Evolutionary conservation across 805 yeast species (phyloP), one percentile per base, ranked within the genome.

Genomic region (Ogataea allantospora): DNA sequence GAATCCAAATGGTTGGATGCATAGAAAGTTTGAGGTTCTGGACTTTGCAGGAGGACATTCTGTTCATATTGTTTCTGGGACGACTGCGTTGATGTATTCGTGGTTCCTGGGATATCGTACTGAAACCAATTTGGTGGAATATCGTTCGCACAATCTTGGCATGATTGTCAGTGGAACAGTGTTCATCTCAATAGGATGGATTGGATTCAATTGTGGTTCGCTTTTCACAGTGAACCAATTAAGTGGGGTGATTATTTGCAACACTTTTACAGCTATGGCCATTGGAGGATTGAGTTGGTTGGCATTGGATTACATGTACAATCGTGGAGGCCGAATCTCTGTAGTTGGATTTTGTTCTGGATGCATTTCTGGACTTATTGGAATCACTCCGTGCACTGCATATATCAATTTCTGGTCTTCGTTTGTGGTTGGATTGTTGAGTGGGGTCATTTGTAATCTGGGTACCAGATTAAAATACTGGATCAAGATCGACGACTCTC

Each of bases 21-120:
- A 72, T 46, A 37, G 36, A 19, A 72, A 77, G 49, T 85, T 91
- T 71, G 91, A 88, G 5, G 95, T 78, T 1, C 67, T 88, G 35
- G 97, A 88, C 60, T 88, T 83, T 62, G 97, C 96, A 16, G 97
- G 97, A 13, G 96, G 96, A 36, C 95, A 95, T 1, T 91, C 95
- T 2, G 95, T 88, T 16, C 96, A 88, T 57, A 82, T 88, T 40
- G 75, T 84, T 9, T 78, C 91, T 14, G 96, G 96, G 47, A 78
- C 84, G n/a, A 83, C 87, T 20, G 95, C 95, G 1, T 75, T 88
- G 50, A 95, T 84, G 4, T 83, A 80, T 54, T 77, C 87, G 13
- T 76, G 77, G 48, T 80, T 81, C 49, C 64, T 83, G 40, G 95
- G 95, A 7, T 73, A 82, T 48, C 71, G 96, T 62, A 78, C 70